Base-by-base conservation (phyloP, 345 rosid species). In the Syzygium oleosum region DNA sequence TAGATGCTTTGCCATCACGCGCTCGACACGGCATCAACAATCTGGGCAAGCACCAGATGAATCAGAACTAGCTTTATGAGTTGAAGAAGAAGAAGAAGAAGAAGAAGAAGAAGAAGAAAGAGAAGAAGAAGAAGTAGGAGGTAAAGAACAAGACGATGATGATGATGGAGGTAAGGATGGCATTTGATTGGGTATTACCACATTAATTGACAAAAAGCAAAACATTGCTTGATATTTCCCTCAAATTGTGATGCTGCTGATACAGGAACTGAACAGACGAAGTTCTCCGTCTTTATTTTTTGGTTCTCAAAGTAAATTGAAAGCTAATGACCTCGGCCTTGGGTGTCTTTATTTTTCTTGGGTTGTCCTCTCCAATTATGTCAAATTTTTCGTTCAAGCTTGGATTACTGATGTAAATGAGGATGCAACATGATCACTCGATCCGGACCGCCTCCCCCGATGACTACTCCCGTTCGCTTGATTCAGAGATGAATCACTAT, bases 31-130 rank as follows among this genome's bases (percentile, higher is more conserved):
- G 80, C 49, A 34, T 21, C 80, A 9, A 38, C 80, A 38, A 73
- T 34, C 49, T 22, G 1, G 41, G 25, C 80, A 73, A 73, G 79
- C 80, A 19, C 14, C 27, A 9, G 13, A 34, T 34, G 49, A 38
- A 73, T 19, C 25, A 34, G 80, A 38, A 73, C 49, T 38, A 73
- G 80, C 25, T 0, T 73, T 34, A 34, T 38, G 49, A 49, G 80
- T 34, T 73, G 79, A 68, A 31, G 79, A 68, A 68, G 79, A 34
- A 68, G 58, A 54, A 54, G 58, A 19, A 19, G 23, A 15, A 38
- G 2, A 6, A 34, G 0, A 31, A 34, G 46, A 9, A 68, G 78
- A 41, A 31, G 12, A 38, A 8, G 2, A 6, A 34, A 0, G 15
- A 31, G 46, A 9, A 68, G 78, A 41, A 31, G 12, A 3, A 38